These are phyloP conservation scores for Fusarium oligoseptatum DNA, from an alignment of 2,329 filamentous ascomycete genomes.

Conservation along the genomic window DNA sequence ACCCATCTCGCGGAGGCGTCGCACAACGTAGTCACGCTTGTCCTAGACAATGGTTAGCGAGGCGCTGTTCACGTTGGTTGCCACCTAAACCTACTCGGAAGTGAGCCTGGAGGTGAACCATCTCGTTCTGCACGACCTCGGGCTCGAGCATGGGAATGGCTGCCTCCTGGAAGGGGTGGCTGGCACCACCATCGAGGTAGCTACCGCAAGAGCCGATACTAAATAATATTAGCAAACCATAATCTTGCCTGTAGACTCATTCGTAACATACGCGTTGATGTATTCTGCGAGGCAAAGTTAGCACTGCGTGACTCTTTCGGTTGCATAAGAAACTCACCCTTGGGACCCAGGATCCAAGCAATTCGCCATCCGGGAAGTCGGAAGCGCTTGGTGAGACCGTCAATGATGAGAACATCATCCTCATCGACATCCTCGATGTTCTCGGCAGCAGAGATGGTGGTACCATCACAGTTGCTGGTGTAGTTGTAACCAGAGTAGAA, in stretches of 20 bases:
- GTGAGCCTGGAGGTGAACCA: conserved; percentile 89
- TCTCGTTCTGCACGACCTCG: conserved; percentile 81
- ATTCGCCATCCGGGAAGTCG: conserved; percentile 96
- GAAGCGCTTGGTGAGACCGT: conserved; percentile 97
- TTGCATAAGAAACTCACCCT: conserved; percentile 59
- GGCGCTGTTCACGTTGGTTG: background rate
- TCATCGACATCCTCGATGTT: conserved; percentile 92
- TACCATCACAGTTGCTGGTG: conserved; percentile 89
- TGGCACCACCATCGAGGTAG: conserved; percentile 94
- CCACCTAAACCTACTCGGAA: conserved; percentile 72
- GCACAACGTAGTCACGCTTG: conserved; percentile 93
- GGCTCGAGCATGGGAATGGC: conserved; percentile 95
- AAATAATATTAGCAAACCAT: conserved; percentile 29
- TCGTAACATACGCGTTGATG: conserved; percentile 76
- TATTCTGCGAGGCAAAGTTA: conserved; percentile 71
- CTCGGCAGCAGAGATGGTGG: conserved; percentile 87
- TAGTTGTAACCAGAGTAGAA: conserved; percentile 99
- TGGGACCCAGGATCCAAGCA: conserved; percentile 95
- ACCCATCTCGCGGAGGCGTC: conserved; percentile 84
- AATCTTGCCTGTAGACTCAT: background rate
- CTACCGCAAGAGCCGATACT: conserved; percentile 89
- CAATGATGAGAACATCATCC: conserved; percentile 93
- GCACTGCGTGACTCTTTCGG: background rate
- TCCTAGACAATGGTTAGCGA: conserved; percentile 59
- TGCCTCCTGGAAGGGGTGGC: conserved; percentile 95